Evolutionary conservation across 495 filamentous ascomycete species (phyloP).

Genomic region (Penicillium steckii): DNA sequence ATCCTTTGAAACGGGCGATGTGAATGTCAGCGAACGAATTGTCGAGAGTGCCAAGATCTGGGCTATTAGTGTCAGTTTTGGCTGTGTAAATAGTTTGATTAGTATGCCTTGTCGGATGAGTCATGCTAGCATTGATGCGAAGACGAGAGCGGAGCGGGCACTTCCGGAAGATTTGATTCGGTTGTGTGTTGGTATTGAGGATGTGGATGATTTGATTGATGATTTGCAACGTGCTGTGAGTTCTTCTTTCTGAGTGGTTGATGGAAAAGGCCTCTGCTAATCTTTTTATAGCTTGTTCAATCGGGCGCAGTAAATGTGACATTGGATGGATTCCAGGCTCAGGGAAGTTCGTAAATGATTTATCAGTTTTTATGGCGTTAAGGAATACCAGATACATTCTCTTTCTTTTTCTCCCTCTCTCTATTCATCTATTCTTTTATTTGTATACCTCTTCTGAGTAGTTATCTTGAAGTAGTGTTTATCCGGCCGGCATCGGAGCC

Average conservation of each 20-base stretch:
- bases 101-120: constrained; percentile 99
- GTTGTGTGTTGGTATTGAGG: constrained; percentile 95
- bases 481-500: constrained; percentile 40
- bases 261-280: constrained; percentile 7
- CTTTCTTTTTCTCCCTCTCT: no score
- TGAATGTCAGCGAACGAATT: constrained; percentile 79
- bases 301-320: constrained; percentile 87
- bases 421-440: no score
- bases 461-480: no score
- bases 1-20: constrained; percentile 91
- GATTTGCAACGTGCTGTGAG: constrained; percentile 87
- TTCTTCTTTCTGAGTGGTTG: constrained; percentile 20
- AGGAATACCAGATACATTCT: constrained; percentile 11
- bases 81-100: constrained; percentile 96
- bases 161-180: constrained; percentile 97
- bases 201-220: constrained; percentile 88
- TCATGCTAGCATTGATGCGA: constrained; percentile 96
- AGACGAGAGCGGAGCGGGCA: constrained; percentile 81
- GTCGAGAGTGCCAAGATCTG: constrained; percentile 89
- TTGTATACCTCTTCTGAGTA: no score
- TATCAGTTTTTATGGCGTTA: constrained; percentile 12
- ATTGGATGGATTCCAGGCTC: constrained; percentile 68
- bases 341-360: neutral
- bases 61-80: constrained; percentile 95
- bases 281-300: constrained; percentile 71